phyloP scores from a whole-genome alignment of 78 protist species.

The Dictyostelium firmibasis region DNA sequence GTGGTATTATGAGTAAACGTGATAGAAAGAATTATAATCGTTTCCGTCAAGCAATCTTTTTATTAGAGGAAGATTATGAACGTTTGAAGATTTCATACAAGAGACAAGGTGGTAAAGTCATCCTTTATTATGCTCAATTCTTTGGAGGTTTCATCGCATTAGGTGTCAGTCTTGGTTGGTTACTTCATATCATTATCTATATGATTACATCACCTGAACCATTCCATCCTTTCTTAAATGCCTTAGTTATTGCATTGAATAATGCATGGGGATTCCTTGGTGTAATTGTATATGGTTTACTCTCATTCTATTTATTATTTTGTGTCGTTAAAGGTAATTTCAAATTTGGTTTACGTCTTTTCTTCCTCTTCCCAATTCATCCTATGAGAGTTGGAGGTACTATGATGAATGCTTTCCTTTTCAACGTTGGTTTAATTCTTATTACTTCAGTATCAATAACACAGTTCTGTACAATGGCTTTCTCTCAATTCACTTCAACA shows the following conservation, averaged over 20 bases:
- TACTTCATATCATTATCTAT: constrained; percentile 88
- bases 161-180: constrained; percentile 84
- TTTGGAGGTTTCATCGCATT: constrained; percentile 79
- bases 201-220: constrained; percentile 63
- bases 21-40: constrained; percentile 74
- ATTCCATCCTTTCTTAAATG: constrained; percentile 85
- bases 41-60: constrained; percentile 82
- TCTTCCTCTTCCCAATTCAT: constrained; percentile 90
- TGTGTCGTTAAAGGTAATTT: constrained; percentile 89
- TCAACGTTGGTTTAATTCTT: constrained; percentile 91
- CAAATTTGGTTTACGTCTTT: constrained; percentile 90
- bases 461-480: constrained; percentile 90
- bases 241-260: constrained; percentile 79
- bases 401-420: constrained; percentile 94
- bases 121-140: constrained; percentile 24
- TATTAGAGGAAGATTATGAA: constrained; percentile 87
- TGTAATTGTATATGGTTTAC: constrained; percentile 83
- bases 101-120: constrained; percentile 84
- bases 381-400: constrained; percentile 91
- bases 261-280: constrained; percentile 90
- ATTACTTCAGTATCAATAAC: constrained; percentile 85
- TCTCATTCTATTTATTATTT: constrained; percentile 89
- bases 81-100: constrained; percentile 77
- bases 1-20: constrained; percentile 54
- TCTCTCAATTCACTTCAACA: constrained; percentile 82